A percentile compares a stretch with the other conserved stretches of the same genome.
phyloP scores from a whole-genome alignment of 306 rosid species.

The Glycine tomentella region DNA sequence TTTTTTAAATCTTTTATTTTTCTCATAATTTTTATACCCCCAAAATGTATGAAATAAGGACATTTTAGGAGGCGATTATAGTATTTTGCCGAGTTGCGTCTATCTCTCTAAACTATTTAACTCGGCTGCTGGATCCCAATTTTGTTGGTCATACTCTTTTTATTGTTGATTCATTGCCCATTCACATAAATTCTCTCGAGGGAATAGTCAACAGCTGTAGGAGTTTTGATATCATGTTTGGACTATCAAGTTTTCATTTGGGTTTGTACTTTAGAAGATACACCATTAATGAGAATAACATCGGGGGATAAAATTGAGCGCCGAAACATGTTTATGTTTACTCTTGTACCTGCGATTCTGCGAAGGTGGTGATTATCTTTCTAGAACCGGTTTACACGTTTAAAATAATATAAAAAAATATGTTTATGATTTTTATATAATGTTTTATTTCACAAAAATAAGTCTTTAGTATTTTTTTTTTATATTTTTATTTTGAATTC shows the following conservation, averaged over 20 bases:
- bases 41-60: constrained; percentile 44
- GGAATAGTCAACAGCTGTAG: neutral
- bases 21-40: constrained; percentile 8
- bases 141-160: constrained; percentile 16
- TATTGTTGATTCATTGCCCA: constrained; percentile 12
- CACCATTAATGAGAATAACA: constrained; percentile 7
- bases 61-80: constrained; percentile 26
- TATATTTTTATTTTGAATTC: too few species aligned
- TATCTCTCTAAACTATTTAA: neutral
- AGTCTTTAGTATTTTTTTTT: too few species aligned
- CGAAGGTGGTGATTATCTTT: neutral
- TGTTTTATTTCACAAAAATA: too few species aligned
- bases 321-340: neutral
- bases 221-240: neutral
- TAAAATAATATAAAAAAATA: too few species aligned
- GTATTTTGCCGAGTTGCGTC: constrained; percentile 2
- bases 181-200: constrained; percentile 20
- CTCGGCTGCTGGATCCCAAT: constrained; percentile 21
- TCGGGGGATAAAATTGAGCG: neutral
- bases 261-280: constrained; percentile 1
- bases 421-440: too few species aligned
- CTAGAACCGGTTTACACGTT: neutral
- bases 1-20: constrained; percentile 14
- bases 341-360: neutral
- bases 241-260: neutral